phyloP scores from a whole-genome alignment of 73 alveolate genomes.

The Halteria grandinella region DNA sequence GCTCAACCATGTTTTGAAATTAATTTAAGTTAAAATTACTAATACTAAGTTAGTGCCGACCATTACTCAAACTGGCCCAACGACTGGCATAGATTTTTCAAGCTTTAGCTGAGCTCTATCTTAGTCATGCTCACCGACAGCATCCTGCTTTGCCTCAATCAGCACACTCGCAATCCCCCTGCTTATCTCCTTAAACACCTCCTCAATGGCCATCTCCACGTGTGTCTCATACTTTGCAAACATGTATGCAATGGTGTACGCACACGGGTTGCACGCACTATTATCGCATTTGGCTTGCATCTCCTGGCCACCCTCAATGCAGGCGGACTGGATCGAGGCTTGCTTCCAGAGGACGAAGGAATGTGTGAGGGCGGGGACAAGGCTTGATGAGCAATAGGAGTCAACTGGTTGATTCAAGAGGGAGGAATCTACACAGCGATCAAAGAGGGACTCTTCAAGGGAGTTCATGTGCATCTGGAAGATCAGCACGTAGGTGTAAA shows the following conservation, averaged over 20 bases:
- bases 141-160: neutral
- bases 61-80: neutral
- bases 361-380: neutral
- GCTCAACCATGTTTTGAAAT: too few relatives aligned
- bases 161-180: neutral
- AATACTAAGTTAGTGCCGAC: neutral
- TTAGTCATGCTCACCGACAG: neutral
- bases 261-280: slow-evolving; percentile 34
- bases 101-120: neutral
- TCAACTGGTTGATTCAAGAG: neutral
- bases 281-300: neutral
- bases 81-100: neutral
- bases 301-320: slow-evolving; percentile 13
- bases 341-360: slow-evolving; percentile 10
- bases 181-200: neutral
- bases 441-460: slow-evolving; percentile 31
- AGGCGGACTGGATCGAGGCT: slow-evolving; percentile 2
- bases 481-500: slow-evolving; percentile 1
- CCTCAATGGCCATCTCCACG: slow-evolving; percentile 15
- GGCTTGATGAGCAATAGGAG: neutral
- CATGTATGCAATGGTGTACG: slow-evolving; percentile 19
- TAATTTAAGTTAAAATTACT: too few relatives aligned
- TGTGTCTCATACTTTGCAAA: slow-evolving; percentile 15
- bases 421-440: slow-evolving; percentile 16
- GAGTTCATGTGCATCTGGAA: slow-evolving; percentile 13